Conservation (phyloP, 257 asterid genomes). For the Verbascum thapsus region DNA sequence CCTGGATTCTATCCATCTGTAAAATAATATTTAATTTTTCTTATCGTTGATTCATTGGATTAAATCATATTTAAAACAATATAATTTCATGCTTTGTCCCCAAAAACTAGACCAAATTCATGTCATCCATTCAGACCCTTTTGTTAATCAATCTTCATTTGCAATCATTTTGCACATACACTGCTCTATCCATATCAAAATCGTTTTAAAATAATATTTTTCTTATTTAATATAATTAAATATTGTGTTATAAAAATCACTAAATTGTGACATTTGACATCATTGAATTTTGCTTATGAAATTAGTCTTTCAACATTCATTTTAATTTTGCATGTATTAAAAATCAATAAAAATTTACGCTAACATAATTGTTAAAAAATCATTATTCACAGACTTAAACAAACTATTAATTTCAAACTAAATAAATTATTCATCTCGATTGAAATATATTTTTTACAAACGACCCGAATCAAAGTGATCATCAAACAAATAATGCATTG, state of each 20-base stretch:
- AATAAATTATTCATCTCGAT: no score
- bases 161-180: constrained; percentile 2
- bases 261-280: no score
- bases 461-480: no score
- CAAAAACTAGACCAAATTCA: constrained; percentile 27
- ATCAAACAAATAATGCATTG: constrained; percentile 3
- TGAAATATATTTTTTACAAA: no score
- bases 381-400: no score
- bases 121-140: neutral
- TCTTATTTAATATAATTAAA: neutral
- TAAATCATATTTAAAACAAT: constrained; percentile 1
- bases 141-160: neutral
- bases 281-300: no score
- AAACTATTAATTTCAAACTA: no score
- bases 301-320: no score
- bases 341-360: no score
- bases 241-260: neutral
- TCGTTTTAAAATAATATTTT: neutral
- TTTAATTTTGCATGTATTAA: no score
- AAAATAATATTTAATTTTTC: neutral
- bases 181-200: neutral
- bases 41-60: neutral
- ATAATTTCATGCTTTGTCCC: constrained; percentile 22
- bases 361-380: no score
- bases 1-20: constrained; percentile 9